Evolutionary conservation across 2,329 filamentous ascomycete genomes (phyloP), one percentile per base, ranked within the genome.

Genomic region (Allantophomopsis cytisporea): DNA sequence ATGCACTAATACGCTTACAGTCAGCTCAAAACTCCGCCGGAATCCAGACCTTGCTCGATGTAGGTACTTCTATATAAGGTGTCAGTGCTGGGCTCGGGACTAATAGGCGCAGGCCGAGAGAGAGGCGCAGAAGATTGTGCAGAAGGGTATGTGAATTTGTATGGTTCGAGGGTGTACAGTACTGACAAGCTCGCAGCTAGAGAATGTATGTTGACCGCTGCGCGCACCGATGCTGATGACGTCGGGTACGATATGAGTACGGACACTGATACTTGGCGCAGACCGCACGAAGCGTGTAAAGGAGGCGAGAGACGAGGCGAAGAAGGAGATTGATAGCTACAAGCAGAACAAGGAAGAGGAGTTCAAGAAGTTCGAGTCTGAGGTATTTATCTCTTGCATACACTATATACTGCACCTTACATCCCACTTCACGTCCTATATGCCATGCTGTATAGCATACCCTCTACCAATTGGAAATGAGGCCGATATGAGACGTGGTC

Each of bases 121-220:
- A 64, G 89, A 96, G 64, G 91, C 91, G 45, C 89, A 94, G 66
- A 95, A 95, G 75, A 98, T 98, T 61, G 88, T 98, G 42, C 89
- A 96, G 64, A 87, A 91, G 75, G 84, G 89, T 93, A 62, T 44
- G 67, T 60, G 31, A 31, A 6, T 32, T 20, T 15, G 5, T 15
- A 31, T 32, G 35, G 14, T 16, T 21, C 31, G 36, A 13, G 11
- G 16, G 14, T 36, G 37, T 28, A 23, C 20, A 11, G 15, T 48
- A 45, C 58, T 61, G 54, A 62, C 51, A 42, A 47, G 37, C 34
- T 39, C 33, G 50, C 51, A 93, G 85, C 86, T 55, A 76, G 86
- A 76, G 86, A 94, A 76, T 94, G 87, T 94, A 37, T 15, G 36
- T 32, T 38, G 28, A 30, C 23, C 23, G 23, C 23, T 28, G 23